Conservation (phyloP, 768 basidiomycete genomes). For the Auricularia heimuer region DNA sequence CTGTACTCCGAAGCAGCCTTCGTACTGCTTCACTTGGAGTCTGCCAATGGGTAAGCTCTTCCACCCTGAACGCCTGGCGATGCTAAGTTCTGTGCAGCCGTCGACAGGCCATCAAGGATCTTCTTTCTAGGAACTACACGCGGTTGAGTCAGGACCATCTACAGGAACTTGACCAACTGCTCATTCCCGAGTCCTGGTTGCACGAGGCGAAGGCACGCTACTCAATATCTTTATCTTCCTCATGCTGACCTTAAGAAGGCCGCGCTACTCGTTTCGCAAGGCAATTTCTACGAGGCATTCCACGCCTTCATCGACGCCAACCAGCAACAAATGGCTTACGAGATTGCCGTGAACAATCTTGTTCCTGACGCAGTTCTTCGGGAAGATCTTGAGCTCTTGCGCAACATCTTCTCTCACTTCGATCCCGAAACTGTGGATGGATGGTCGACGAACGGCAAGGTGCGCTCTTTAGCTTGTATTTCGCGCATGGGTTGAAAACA, state of each 20-base stretch:
- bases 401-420: slow-evolving; percentile 60
- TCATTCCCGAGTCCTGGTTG: slow-evolving; percentile 81
- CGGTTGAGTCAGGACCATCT: slow-evolving; percentile 15
- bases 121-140: slow-evolving; percentile 48
- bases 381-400: slow-evolving; percentile 52
- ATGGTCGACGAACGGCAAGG: slow-evolving; percentile 83
- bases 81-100: slow-evolving; percentile 53
- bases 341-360: slow-evolving; percentile 74
- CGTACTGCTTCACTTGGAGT: slow-evolving; percentile 81
- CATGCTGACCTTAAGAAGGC: slow-evolving; percentile 37
- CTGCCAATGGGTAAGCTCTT: slow-evolving; percentile 56
- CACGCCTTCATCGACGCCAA: slow-evolving; percentile 65
- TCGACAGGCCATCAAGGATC: slow-evolving; percentile 69
- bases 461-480: slow-evolving; percentile 17
- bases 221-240: slow-evolving; percentile 3
- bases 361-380: slow-evolving; percentile 80
- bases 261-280: slow-evolving; percentile 48
- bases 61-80: too few relatives aligned
- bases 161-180: slow-evolving; percentile 50
- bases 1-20: slow-evolving; percentile 82
- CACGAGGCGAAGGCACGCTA: slow-evolving; percentile 67
- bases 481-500: not conserved
- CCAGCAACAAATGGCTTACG: slow-evolving; percentile 65
- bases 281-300: slow-evolving; percentile 63
- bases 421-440: slow-evolving; percentile 48